These are phyloP conservation scores for Coemansia sp. DNA, from an alignment of 192 early-diverging fungal genomes.

Conservation along the genomic window DNA sequence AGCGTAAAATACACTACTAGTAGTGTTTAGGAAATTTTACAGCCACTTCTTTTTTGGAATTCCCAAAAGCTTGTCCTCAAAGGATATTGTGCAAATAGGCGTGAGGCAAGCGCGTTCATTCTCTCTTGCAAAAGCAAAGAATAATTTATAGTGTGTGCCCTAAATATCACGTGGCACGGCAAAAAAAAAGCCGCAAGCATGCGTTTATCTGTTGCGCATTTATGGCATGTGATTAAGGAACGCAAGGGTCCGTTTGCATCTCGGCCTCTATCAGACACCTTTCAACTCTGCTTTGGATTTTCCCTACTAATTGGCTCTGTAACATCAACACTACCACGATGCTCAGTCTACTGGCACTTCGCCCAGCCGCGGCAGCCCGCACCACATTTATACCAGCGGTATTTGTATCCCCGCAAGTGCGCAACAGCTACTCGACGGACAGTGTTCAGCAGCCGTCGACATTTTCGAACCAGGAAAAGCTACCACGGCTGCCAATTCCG, in stretches of 20 bases:
- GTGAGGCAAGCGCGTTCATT: too few relatives aligned
- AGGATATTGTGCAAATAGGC: too few relatives aligned
- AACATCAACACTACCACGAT: neutral
- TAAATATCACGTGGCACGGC: neutral
- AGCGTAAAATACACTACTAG: too few relatives aligned
- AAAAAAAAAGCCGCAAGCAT: neutral
- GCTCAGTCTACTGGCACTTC: neutral
- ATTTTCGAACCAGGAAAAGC: conserved; percentile 63
- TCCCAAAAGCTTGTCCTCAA: too few relatives aligned
- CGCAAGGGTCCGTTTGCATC: neutral
- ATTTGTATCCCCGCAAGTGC: neutral
- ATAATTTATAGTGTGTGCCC: too few relatives aligned
- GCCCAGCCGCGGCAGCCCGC: neutral
- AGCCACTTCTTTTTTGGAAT: too few relatives aligned
- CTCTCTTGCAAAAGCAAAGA: too few relatives aligned
- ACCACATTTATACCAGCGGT: neutral
- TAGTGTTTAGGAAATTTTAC: too few relatives aligned
- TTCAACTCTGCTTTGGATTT: neutral
- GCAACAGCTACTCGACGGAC: neutral
- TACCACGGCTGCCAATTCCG: conserved; percentile 88
- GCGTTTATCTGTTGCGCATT: neutral
- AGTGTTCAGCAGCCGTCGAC: conserved; percentile 23
- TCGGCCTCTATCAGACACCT: neutral
- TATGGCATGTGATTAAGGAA: neutral
- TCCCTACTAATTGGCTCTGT: neutral